Percentiles rank a stretch among this genome's conserved stretches.
phyloP scores from a whole-genome alignment of 2,329 filamentous ascomycete genomes.

The Verticillium klebahnii region DNA sequence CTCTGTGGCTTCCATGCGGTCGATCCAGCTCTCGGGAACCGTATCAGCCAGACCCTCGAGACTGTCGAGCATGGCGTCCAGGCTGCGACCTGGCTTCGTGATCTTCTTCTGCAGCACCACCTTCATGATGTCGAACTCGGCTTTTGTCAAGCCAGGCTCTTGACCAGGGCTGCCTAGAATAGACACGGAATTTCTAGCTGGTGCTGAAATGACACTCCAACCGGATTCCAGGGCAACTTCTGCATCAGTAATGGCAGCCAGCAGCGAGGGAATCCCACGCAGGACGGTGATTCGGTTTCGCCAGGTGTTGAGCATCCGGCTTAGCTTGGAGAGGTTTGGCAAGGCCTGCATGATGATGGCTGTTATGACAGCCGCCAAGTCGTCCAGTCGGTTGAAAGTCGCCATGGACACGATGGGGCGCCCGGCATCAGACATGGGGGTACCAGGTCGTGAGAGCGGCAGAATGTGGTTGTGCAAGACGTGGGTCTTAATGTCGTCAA shows the following conservation, averaged over 20 bases:
- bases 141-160: slow-evolving; percentile 22
- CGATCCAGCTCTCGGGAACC: slow-evolving; percentile 82
- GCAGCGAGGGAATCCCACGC: slow-evolving; percentile 64
- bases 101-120: slow-evolving; percentile 64
- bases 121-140: slow-evolving; percentile 55
- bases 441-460: slow-evolving; percentile 48
- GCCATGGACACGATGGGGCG: slow-evolving; percentile 35
- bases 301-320: slow-evolving; percentile 73
- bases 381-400: slow-evolving; percentile 70
- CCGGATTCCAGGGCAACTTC: slow-evolving; percentile 61
- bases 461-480: slow-evolving; percentile 77
- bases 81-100: slow-evolving; percentile 60
- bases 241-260: slow-evolving; percentile 61
- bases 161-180: slow-evolving; percentile 15
- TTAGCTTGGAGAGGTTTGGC: slow-evolving; percentile 72
- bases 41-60: slow-evolving; percentile 82
- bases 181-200: slow-evolving; percentile 4
- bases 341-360: slow-evolving; percentile 87
- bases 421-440: slow-evolving; percentile 41
- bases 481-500: slow-evolving; percentile 86
- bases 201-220: slow-evolving; percentile 55
- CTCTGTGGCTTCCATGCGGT: slow-evolving; percentile 78
- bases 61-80: slow-evolving; percentile 83
- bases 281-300: slow-evolving; percentile 70
- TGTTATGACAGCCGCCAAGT: slow-evolving; percentile 85